Conservation (phyloP, 2,329 filamentous ascomycete species). For the Verruconis gallopava region DNA sequence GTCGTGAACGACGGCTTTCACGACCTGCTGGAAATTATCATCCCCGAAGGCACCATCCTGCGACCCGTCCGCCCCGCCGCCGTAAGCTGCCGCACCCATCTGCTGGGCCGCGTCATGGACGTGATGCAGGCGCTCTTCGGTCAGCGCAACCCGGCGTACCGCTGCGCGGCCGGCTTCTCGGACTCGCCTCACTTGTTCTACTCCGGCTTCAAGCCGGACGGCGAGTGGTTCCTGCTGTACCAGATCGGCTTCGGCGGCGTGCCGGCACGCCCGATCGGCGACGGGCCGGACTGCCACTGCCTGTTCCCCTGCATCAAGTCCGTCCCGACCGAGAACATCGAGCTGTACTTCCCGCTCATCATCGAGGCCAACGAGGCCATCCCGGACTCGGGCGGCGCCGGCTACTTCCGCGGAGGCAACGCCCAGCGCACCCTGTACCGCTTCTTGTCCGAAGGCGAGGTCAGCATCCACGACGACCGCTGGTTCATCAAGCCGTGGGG, state of each 20-base stretch:
- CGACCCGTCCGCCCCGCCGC: conserved; percentile 35
- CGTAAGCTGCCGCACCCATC: conserved; percentile 35
- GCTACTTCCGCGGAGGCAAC: conserved; percentile 36
- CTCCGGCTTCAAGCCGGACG: conserved; percentile 35
- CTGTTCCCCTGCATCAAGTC: conserved; percentile 39
- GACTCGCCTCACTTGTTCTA: conserved; percentile 40
- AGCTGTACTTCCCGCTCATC: conserved; percentile 35
- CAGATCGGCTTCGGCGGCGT: conserved; percentile 40
- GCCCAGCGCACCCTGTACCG: conserved; percentile 36
- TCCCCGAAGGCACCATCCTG: conserved; percentile 33
- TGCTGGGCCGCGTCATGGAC: conserved; percentile 36
- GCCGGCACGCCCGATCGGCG: conserved; percentile 33
- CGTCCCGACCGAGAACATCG: conserved; percentile 36
- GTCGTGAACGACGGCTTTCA: conserved; percentile 41
- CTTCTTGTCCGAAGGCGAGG: conserved; percentile 33
- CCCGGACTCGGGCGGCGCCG: conserved; percentile 35
- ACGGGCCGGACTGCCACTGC: conserved; percentile 34
- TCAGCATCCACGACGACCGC: conserved; percentile 36
- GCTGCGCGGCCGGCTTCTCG: conserved; percentile 37
- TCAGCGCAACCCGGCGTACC: conserved; percentile 33
- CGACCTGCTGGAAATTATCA: conserved; percentile 35
- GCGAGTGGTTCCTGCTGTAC: conserved; percentile 37
- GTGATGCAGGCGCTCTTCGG: conserved; percentile 39
- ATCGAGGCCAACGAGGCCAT: conserved; percentile 37
- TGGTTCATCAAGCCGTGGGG: conserved; percentile 40